Conservation (phyloP, 2,329 filamentous ascomycete genomes). For the Calonectria honghensis region DNA sequence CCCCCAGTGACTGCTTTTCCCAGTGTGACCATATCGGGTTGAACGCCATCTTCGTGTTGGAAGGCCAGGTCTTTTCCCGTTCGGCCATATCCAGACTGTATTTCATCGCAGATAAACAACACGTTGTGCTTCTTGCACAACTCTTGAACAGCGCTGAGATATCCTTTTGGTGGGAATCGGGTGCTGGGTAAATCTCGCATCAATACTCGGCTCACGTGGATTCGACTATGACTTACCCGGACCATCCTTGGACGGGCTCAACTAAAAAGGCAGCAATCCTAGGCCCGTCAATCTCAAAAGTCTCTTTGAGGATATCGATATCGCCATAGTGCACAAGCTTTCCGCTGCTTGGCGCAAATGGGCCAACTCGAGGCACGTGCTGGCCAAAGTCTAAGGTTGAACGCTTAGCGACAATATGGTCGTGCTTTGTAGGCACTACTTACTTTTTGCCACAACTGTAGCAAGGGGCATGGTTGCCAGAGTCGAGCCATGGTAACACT, state of each 20-base stretch:
- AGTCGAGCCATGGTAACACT: conserved; percentile 38
- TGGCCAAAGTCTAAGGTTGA: conserved; percentile 33
- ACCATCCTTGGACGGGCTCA: conserved; percentile 86
- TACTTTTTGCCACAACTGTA: conserved; percentile 33
- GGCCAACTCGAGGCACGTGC: conserved; percentile 37
- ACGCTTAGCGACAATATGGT: not conserved
- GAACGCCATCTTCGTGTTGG: conserved; percentile 6
- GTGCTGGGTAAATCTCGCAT: conserved; percentile 1
- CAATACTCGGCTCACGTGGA: no score
- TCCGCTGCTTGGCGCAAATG: conserved; percentile 33
- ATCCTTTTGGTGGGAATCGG: conserved; percentile 61
- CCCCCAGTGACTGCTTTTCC: conserved; percentile 25
- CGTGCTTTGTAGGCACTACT: not conserved
- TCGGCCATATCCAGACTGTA: conserved; percentile 93
- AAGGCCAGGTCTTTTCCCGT: conserved; percentile 88
- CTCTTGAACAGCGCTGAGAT: conserved; percentile 82
- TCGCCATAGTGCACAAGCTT: conserved; percentile 38
- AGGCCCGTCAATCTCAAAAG: conserved; percentile 31
- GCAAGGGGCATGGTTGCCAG: conserved; percentile 39
- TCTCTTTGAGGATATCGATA: conserved; percentile 24
- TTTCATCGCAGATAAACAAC: conserved; percentile 93
- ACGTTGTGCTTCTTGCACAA: conserved; percentile 95
- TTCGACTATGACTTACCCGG: not conserved
- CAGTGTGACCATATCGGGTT: conserved; percentile 12
- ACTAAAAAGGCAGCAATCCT: conserved; percentile 16